phyloP scores from a whole-genome alignment of 2,329 filamentous ascomycete species.

The Myriangium duriaei region DNA sequence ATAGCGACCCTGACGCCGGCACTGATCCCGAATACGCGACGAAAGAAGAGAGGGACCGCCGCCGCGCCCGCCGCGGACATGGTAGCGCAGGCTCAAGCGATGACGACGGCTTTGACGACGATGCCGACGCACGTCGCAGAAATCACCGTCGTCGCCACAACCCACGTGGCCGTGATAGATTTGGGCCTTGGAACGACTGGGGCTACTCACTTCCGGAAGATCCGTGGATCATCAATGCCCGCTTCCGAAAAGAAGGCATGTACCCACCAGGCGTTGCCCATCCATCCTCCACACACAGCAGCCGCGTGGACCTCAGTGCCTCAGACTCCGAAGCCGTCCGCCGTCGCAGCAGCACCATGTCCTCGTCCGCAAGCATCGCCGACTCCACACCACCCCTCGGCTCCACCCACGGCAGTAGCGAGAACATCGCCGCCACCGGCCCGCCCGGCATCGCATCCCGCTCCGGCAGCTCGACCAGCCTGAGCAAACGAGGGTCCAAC shows the following conservation, averaged over 20 bases:
- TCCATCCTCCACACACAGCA: conserved; percentile 38
- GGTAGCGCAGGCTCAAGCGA: conserved; percentile 12
- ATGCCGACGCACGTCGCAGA: conserved; percentile 1
- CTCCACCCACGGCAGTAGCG: conserved; percentile 16
- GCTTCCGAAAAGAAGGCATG: conserved; percentile 74
- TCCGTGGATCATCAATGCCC: conserved; percentile 85
- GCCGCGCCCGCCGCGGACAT: conserved; percentile 13
- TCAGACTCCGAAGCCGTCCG: conserved; percentile 9
- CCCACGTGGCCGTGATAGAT: conserved; percentile 26
- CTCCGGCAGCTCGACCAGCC: conserved; percentile 4
- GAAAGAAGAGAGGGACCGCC: conserved; percentile 22
- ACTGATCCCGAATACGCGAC: conserved; percentile 27
- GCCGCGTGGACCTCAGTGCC: conserved; percentile 32
- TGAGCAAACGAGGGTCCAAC: conserved; percentile 11
- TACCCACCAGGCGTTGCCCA: conserved; percentile 39
- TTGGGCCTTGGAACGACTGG: conserved; percentile 37
- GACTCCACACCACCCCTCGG: conserved; percentile 8
- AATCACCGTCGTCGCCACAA: conserved; percentile 18
- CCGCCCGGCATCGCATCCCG: neutral
- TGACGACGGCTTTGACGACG: conserved; percentile 10
- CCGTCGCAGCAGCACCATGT: conserved; percentile 18
- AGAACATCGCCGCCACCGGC: conserved; percentile 19
- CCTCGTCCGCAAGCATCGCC: conserved; percentile 12
- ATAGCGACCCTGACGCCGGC: conserved; percentile 26
- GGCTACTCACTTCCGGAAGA: conserved; percentile 83